Percentiles rank a stretch among this genome's conserved stretches.
Evolutionary conservation across 768 basidiomycete species (phyloP).

Genomic region (Butyriboletus loyo): DNA sequence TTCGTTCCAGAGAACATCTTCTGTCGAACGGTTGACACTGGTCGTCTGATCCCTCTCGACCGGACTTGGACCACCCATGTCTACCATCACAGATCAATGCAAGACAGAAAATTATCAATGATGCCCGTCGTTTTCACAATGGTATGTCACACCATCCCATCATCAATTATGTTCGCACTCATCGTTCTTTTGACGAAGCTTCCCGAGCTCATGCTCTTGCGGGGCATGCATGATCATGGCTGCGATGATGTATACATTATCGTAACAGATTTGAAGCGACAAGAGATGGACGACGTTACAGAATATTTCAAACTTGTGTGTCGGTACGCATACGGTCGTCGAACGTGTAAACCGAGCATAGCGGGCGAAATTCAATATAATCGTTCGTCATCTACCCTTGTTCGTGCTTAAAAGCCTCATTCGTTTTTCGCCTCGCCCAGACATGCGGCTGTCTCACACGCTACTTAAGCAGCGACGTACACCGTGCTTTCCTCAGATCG

Average conservation of each 20-base stretch:
- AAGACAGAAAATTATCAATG: slow-evolving; percentile 69
- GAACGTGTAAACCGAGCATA: slow-evolving; percentile 59
- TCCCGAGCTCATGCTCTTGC: slow-evolving; percentile 74
- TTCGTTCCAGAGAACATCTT: slow-evolving; percentile 80
- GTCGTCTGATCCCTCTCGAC: slow-evolving; percentile 74
- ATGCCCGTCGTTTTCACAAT: slow-evolving; percentile 81
- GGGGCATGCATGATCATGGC: slow-evolving; percentile 77
- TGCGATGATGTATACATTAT: slow-evolving; percentile 79
- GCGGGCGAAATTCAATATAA: slow-evolving; percentile 67
- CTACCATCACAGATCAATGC: slow-evolving; percentile 74
- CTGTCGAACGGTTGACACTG: slow-evolving; percentile 74
- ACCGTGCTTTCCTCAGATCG: slow-evolving; percentile 81
- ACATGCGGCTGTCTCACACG: slow-evolving; percentile 68
- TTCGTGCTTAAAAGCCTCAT: slow-evolving; percentile 5
- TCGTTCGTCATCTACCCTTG: slow-evolving; percentile 44
- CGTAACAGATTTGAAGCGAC: slow-evolving; percentile 73
- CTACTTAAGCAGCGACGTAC: slow-evolving; percentile 67
- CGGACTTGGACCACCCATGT: slow-evolving; percentile 81
- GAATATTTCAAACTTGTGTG: slow-evolving; percentile 78
- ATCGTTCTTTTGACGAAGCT: slow-evolving; percentile 42
- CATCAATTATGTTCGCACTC: not conserved
- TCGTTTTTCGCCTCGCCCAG: slow-evolving; percentile 21
- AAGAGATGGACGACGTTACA: slow-evolving; percentile 79
- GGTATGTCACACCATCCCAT: slow-evolving; percentile 39
- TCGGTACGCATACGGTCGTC: slow-evolving; percentile 59